Evolutionary conservation across 2,329 filamentous ascomycete species (phyloP).

Genomic region (Talaromyces sp.): DNA sequence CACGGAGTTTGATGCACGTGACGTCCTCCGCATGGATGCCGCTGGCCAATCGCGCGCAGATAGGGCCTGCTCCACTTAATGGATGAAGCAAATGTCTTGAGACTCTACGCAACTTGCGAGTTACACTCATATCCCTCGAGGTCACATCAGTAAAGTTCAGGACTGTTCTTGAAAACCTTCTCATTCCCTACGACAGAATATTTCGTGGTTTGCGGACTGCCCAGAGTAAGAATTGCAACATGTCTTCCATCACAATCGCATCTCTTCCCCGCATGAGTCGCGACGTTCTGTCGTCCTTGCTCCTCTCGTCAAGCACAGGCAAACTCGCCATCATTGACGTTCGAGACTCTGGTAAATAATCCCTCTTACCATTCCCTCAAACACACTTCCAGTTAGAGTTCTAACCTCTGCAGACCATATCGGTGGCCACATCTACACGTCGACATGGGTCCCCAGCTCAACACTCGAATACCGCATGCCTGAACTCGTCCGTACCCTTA

Average conservation of each 20-base stretch:
- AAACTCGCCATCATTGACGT: conserved; percentile 77
- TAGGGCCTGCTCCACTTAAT: not conserved
- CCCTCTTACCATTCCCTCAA: not conserved
- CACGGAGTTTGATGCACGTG: not conserved
- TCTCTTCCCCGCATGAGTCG: conserved; percentile 63
- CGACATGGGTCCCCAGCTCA: conserved; percentile 67
- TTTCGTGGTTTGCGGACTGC: not conserved
- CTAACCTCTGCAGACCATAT: conserved; percentile 61
- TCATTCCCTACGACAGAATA: not conserved
- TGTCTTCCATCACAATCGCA: conserved; percentile 56
- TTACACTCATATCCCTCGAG: not conserved
- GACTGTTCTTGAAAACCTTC: not conserved
- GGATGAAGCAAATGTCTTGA: no score
- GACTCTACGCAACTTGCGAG: not conserved
- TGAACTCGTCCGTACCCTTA: conserved; percentile 72
- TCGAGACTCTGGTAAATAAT: conserved; percentile 63
- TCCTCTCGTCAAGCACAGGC: conserved; percentile 49
- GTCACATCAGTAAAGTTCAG: not conserved
- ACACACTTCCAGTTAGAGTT: not conserved
- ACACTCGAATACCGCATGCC: conserved; percentile 72
- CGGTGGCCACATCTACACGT: conserved; percentile 79
- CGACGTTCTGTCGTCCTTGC: conserved; percentile 60
- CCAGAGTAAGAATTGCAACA: conserved; percentile 8
- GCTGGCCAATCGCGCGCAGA: not conserved
- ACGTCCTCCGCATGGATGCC: not conserved